Evolutionary conservation across 352 stramenopile genomes (phyloP).

Genomic region (Phytophthora syringae): DNA sequence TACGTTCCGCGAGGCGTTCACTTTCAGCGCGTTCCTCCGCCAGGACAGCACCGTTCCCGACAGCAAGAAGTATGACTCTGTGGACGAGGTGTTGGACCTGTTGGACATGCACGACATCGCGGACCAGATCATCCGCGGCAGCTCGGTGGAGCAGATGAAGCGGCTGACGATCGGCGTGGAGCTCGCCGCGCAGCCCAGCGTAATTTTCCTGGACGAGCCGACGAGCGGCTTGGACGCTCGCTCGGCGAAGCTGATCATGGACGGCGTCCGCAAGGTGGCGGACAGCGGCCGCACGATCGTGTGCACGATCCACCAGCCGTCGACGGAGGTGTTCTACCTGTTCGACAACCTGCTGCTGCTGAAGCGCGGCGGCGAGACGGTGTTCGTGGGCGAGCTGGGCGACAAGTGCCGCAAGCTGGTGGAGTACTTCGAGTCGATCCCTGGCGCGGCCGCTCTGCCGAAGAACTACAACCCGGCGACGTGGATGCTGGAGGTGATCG

Average conservation of each 20-base stretch:
- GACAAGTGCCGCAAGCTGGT: constrained; percentile 37
- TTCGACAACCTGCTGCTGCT: constrained; percentile 86
- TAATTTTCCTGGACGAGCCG: constrained; percentile 80
- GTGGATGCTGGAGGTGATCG: constrained; percentile 47
- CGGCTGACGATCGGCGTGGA: constrained; percentile 64
- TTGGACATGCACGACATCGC: no score
- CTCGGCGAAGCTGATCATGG: no score
- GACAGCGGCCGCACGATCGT: constrained; percentile 71
- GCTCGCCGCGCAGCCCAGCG: constrained; percentile 74
- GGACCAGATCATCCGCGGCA: constrained; percentile 45
- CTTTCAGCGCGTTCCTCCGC: no score
- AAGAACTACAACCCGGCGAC: constrained; percentile 67
- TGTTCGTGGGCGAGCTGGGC: constrained; percentile 61
- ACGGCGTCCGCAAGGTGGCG: constrained; percentile 83
- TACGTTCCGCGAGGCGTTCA: constrained; percentile 91
- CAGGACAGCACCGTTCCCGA: no score
- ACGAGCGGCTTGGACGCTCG: constrained; percentile 82
- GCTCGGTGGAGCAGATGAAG: constrained; percentile 45
- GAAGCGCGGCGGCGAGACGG: constrained; percentile 48
- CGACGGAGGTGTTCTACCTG: no score
- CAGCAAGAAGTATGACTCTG: no score
- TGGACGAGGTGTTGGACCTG: no score
- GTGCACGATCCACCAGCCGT: constrained; percentile 94
- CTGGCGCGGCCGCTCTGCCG: constrained; percentile 30
- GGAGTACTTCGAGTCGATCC: constrained; percentile 41